These are phyloP conservation scores for Cardamine chenopodiifolia DNA, from an alignment of 345 rosid genomes.

Conservation along the genomic window DNA sequence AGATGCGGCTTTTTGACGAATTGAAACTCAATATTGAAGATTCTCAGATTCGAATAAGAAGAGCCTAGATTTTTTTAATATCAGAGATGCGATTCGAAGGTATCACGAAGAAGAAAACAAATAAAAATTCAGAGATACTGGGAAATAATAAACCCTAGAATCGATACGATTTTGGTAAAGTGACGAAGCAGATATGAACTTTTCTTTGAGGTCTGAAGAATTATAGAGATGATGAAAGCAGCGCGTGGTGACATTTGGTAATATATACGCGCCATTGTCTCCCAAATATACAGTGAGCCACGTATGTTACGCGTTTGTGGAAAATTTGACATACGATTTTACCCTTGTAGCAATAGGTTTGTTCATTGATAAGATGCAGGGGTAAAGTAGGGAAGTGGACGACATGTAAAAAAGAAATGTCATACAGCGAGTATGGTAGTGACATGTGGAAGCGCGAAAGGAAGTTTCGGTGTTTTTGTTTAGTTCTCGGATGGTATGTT, in stretches of 20 bases:
- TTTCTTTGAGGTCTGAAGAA: neutral
- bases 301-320: slow-evolving; percentile 25
- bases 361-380: neutral
- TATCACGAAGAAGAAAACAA: slow-evolving; percentile 23
- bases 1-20: slow-evolving; percentile 30
- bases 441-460: slow-evolving; percentile 30
- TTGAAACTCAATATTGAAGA: neutral
- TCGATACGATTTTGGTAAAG: slow-evolving; percentile 41
- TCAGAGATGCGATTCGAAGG: slow-evolving; percentile 38
- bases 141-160: slow-evolving; percentile 17
- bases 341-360: neutral
- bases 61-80: neutral
- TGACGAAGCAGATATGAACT: slow-evolving; percentile 28
- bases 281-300: neutral
- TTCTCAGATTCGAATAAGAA: slow-evolving; percentile 24
- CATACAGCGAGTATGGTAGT: neutral
- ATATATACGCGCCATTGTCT: slow-evolving; percentile 5
- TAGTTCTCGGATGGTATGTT: slow-evolving; percentile 16
- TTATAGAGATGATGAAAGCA: neutral
- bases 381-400: slow-evolving; percentile 14
- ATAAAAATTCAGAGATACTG: neutral
- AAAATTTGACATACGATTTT: neutral
- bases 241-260: slow-evolving; percentile 32
- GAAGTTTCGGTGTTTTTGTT: slow-evolving; percentile 26
- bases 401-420: slow-evolving; percentile 4